Percentiles rank a stretch among this genome's conserved stretches.
Evolutionary conservation across 2,329 filamentous ascomycete genomes (phyloP).

Genomic region (Decorospora gaudefroyi): DNA sequence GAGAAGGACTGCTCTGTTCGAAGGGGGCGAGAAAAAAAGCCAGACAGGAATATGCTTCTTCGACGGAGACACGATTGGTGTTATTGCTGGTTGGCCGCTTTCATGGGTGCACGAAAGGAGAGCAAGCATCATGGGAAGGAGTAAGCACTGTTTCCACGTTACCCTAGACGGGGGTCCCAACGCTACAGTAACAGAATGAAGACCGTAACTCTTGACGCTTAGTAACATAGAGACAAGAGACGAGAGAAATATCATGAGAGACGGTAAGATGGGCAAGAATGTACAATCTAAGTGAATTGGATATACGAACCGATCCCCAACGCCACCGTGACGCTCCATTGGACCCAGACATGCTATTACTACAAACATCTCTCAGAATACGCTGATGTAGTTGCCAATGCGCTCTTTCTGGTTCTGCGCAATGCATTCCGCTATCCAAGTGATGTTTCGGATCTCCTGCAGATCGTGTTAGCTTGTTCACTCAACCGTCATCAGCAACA

Average conservation of each 20-base stretch:
- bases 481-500: conserved; percentile 40
- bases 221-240: too few species aligned
- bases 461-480: conserved; percentile 17
- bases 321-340: conserved; percentile 35
- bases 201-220: too few species aligned
- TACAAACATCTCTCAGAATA: conserved; percentile 61
- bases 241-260: neutral
- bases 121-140: too few species aligned
- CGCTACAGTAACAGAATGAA: too few species aligned
- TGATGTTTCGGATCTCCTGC: conserved; percentile 98
- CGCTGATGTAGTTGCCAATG: conserved; percentile 98
- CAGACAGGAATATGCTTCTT: too few species aligned
- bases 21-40: too few species aligned
- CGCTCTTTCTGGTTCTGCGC: conserved; percentile 99
- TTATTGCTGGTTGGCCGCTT: too few species aligned
- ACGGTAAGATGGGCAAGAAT: conserved; percentile 19
- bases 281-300: conserved; percentile 28
- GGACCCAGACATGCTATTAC: conserved; percentile 35
- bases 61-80: too few species aligned
- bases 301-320: conserved; percentile 41
- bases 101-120: too few species aligned
- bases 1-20: too few species aligned
- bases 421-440: conserved; percentile 99
- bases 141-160: too few species aligned
- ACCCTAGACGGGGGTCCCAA: too few species aligned